Conservation (phyloP, 2,329 filamentous ascomycete species). For the Fusarium sp. region DNA sequence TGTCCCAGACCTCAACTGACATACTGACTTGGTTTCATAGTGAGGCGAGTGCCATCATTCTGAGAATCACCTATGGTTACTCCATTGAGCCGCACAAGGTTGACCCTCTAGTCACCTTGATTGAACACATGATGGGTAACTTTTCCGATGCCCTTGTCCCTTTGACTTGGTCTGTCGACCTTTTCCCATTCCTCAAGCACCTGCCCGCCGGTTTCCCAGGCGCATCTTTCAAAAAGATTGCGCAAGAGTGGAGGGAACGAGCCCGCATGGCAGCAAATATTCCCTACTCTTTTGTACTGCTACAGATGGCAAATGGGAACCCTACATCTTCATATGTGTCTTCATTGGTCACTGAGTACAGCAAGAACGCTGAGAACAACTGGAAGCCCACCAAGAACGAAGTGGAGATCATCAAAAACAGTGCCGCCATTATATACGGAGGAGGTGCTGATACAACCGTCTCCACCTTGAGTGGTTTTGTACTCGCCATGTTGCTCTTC, state of each 20-base stretch:
- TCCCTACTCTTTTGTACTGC: conserved; percentile 49
- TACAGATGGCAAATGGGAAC: conserved; percentile 40
- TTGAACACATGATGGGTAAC: conserved; percentile 46
- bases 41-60: conserved; percentile 44
- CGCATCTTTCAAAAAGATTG: conserved; percentile 47
- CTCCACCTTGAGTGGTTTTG: conserved; percentile 39
- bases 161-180: conserved; percentile 50
- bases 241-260: conserved; percentile 40
- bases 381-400: conserved; percentile 26
- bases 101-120: conserved; percentile 48
- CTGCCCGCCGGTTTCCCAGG: conserved; percentile 50
- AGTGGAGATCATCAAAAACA: conserved; percentile 41
- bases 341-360: conserved; percentile 36
- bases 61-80: conserved; percentile 50
- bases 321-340: conserved; percentile 46
- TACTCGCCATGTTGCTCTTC: conserved; percentile 43
- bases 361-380: not conserved
- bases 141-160: conserved; percentile 47
- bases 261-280: conserved; percentile 33
- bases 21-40: conserved; percentile 22
- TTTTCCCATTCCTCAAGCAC: conserved; percentile 47
- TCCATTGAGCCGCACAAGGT: conserved; percentile 44
- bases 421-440: conserved; percentile 46
- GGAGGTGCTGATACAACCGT: conserved; percentile 49
- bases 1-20: not conserved